These are phyloP conservation scores for Floccularia luteovirens DNA, from an alignment of 768 basidiomycete genomes.

Conservation along the genomic window DNA sequence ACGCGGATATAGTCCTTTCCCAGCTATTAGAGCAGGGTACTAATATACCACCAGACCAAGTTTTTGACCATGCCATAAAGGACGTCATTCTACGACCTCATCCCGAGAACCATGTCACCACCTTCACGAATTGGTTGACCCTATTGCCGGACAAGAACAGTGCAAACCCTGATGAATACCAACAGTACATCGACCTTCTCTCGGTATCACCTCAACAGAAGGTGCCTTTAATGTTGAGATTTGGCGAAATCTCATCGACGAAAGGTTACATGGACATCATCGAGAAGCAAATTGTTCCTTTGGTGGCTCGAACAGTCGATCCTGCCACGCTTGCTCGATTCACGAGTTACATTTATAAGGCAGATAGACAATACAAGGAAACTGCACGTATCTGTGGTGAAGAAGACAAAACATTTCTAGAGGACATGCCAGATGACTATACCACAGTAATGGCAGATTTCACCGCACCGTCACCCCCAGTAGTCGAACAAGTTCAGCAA, in stretches of 20 bases:
- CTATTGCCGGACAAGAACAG: slow-evolving; percentile 23
- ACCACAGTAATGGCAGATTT: slow-evolving; percentile 7
- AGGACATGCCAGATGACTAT: slow-evolving; percentile 24
- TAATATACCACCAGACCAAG: slow-evolving; percentile 22
- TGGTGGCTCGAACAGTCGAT: slow-evolving; percentile 9
- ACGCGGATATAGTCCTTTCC: slow-evolving; percentile 24
- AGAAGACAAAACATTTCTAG: slow-evolving; percentile 14
- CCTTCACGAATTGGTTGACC: slow-evolving; percentile 33
- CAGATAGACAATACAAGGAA: neutral
- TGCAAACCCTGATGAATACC: neutral
- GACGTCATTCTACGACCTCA: slow-evolving; percentile 16
- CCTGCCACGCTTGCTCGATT: slow-evolving; percentile 9
- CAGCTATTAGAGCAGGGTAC: slow-evolving; percentile 30
- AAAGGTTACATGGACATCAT: slow-evolving; percentile 33
- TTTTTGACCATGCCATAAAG: slow-evolving; percentile 30
- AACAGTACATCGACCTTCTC: neutral
- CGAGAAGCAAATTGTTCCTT: slow-evolving; percentile 15
- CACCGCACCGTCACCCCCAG: slow-evolving; percentile 9
- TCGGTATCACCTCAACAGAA: slow-evolving; percentile 20
- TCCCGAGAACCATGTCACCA: slow-evolving; percentile 10
- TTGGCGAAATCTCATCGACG: slow-evolving; percentile 33
- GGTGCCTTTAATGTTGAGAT: slow-evolving; percentile 28
- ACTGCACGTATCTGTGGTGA: neutral
- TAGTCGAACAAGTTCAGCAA: slow-evolving; percentile 17
- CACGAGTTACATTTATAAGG: neutral